Conservation (phyloP, 805 yeast genomes). For the Ogataea paradorogensis region DNA sequence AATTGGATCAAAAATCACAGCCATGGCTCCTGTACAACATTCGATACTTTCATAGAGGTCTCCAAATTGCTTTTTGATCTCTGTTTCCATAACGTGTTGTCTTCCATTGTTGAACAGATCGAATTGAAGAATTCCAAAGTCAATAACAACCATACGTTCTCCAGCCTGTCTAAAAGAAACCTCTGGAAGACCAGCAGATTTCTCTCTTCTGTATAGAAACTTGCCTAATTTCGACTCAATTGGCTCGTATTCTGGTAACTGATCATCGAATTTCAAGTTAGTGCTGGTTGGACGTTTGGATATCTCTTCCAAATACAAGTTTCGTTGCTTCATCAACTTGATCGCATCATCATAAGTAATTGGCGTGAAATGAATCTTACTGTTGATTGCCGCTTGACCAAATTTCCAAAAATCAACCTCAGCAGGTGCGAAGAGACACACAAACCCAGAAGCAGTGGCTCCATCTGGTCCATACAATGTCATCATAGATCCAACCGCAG, state of each 20-base stretch:
- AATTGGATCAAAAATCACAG: slow-evolving; percentile 74
- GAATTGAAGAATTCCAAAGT: slow-evolving; percentile 87
- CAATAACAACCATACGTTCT: slow-evolving; percentile 87
- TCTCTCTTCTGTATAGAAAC: slow-evolving; percentile 8
- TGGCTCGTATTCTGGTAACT: slow-evolving; percentile 50
- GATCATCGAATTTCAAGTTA: slow-evolving; percentile 59
- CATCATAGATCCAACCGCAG: slow-evolving; percentile 97
- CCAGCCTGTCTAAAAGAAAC: slow-evolving; percentile 95
- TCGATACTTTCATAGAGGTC: slow-evolving; percentile 90
- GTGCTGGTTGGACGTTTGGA: slow-evolving; percentile 34
- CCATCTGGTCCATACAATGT: slow-evolving; percentile 96
- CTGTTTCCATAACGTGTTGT: slow-evolving; percentile 72
- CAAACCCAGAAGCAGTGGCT: slow-evolving; percentile 96
- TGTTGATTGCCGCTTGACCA: slow-evolving; percentile 97
- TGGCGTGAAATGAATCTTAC: slow-evolving; percentile 74
- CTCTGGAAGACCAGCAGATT: slow-evolving; percentile 51
- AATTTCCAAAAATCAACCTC: slow-evolving; percentile 98
- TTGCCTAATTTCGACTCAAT: slow-evolving; percentile 12
- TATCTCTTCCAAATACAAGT: slow-evolving; percentile 42
- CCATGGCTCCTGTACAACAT: slow-evolving; percentile 92
- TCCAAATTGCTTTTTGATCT: slow-evolving; percentile 60
- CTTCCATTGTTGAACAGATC: slow-evolving; percentile 66
- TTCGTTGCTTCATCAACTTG: slow-evolving; percentile 58
- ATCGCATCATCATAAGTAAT: slow-evolving; percentile 68
- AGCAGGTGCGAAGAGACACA: slow-evolving; percentile 91